Conservation (phyloP, 1,284 basidiomycete genomes). For the Ustilago trichophora region DNA sequence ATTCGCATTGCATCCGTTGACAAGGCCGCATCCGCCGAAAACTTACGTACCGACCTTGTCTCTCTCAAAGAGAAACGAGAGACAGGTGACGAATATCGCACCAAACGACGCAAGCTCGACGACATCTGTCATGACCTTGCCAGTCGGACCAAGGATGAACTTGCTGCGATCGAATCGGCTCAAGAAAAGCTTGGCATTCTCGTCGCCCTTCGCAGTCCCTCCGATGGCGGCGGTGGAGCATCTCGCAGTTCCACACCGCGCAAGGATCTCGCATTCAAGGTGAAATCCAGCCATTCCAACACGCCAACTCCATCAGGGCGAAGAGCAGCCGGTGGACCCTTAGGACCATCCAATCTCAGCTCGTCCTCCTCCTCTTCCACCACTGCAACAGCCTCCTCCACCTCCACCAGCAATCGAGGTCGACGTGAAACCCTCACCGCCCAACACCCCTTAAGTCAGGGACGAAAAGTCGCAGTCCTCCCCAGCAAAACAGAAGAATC, state of each 20-base stretch:
- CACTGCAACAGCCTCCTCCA: too few species aligned
- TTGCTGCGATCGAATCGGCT: conserved; percentile 50
- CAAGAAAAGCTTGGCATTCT: conserved; percentile 58
- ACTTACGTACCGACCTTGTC: conserved; percentile 29
- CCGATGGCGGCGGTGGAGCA: conserved; percentile 20
- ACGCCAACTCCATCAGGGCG: conserved; percentile 32
- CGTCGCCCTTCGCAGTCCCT: conserved; percentile 46
- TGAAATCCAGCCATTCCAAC: conserved; percentile 9
- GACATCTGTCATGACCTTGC: conserved; percentile 41
- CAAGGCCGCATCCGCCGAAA: conserved; percentile 26
- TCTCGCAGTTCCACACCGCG: conserved; percentile 35
- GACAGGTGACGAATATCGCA: conserved; percentile 43
- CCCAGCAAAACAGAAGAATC: conserved; percentile 39
- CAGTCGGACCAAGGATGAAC: conserved; percentile 48
- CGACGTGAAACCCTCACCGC: conserved; percentile 34
- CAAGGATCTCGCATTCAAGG: conserved; percentile 30
- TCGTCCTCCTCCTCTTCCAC: conserved; percentile 1
- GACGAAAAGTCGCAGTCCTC: conserved; percentile 39
- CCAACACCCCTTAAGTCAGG: conserved; percentile 34
- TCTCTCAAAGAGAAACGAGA: conserved; percentile 36
- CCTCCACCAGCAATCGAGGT: too few species aligned
- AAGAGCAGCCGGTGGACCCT: conserved; percentile 12
- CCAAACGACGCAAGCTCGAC: conserved; percentile 42
- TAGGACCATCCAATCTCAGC: conserved; percentile 28
- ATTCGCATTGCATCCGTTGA: conserved; percentile 47